These are phyloP conservation scores for Globisporangium alternatum DNA, from an alignment of 352 stramenopile species.

Conservation along the genomic window DNA sequence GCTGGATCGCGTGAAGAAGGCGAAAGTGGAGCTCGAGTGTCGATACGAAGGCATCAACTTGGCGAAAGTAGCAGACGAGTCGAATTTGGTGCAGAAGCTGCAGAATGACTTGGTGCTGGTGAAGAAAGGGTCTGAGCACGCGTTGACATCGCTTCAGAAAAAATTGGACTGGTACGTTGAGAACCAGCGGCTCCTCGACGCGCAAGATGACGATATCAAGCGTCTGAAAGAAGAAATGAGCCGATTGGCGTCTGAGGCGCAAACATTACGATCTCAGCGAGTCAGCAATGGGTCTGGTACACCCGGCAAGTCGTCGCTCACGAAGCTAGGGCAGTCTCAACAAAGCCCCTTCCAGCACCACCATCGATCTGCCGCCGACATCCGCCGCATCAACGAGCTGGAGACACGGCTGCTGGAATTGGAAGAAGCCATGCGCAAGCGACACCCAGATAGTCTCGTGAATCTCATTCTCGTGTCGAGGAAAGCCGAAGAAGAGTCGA, in stretches of 20 bases:
- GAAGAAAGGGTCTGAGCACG: constrained; percentile 51
- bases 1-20: constrained; percentile 75
- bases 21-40: constrained; percentile 76
- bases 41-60: constrained; percentile 72
- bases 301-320: neutral
- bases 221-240: constrained; percentile 27
- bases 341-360: constrained; percentile 6
- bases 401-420: constrained; percentile 62
- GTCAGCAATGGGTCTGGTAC: neutral
- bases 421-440: constrained; percentile 69
- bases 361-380: constrained; percentile 45
- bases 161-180: constrained; percentile 86
- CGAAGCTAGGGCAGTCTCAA: neutral
- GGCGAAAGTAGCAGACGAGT: constrained; percentile 54
- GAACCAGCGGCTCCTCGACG: constrained; percentile 78
- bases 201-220: constrained; percentile 64
- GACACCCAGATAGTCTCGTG: constrained; percentile 75
- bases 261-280: constrained; percentile 6
- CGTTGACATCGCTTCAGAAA: constrained; percentile 56
- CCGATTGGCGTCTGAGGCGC: constrained; percentile 12
- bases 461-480: constrained; percentile 75
- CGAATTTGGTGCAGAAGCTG: constrained; percentile 39
- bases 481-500: constrained; percentile 63
- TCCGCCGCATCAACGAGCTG: constrained; percentile 75
- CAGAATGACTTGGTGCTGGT: constrained; percentile 37